Evolutionary conservation across 257 asterid genomes (phyloP), one percentile per base, ranked within the genome.

Genomic region (Marsdenia floribunda): DNA sequence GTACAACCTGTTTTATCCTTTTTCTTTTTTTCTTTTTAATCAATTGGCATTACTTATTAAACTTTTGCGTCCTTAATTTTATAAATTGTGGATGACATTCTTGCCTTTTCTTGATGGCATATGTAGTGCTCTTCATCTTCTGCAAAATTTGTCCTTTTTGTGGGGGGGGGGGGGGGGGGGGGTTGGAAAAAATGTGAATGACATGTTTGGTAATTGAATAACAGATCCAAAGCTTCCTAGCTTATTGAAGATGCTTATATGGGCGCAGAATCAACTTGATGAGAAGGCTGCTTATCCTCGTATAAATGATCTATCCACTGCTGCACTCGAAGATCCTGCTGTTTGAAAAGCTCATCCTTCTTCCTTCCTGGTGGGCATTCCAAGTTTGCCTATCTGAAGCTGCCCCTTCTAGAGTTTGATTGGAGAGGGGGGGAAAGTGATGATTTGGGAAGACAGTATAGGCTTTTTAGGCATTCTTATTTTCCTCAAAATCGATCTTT

Each of bases 171-270:
- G n/a, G n/a, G n/a, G n/a, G n/a, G n/a, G n/a, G n/a, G n/a, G n/a
- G n/a, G n/a, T n/a, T n/a, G n/a, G 10, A 44, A 44, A 44, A 44
- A 8, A 44, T 44, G 33, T 57, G 5, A n/a, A 21, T 73, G 29
- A 49, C 59, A 6, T 59, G 8, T 68, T 21, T 58, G 13, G 4
- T 70, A 40, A 37, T 14, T 86, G 79, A 21, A 42, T 68, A 19
- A 78, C 90, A 95, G 99, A 90, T 82, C 97, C 99, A 59, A 90
- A 88, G 86, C 99, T 95, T 80, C 94, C 96, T 16, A 87, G 91
- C 89, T 82, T 95, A 75, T 73, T 95, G 90, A 90, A 95, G 87
- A 82, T 89, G 90, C 85, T 92, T 83, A 74, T 85, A 44, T 85
- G 93, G 96, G 91, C 86, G 15, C 99, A 92, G 77, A 89, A 84